phyloP scores from a whole-genome alignment of 768 basidiomycete species.

The Leccinum fibrillosum region DNA sequence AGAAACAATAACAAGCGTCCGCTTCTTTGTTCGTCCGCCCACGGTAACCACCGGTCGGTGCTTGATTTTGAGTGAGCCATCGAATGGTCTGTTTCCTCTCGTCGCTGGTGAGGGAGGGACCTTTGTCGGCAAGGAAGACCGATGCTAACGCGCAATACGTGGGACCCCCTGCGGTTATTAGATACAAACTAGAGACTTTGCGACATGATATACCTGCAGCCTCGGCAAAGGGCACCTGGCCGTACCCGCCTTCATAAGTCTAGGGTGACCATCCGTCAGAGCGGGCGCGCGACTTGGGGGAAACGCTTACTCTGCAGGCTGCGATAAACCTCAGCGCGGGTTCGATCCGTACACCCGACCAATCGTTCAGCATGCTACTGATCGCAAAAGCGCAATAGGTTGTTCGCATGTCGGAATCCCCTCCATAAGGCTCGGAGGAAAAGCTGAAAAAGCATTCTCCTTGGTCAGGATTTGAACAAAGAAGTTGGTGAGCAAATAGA shows the following conservation, averaged over 20 bases:
- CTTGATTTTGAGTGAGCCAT: constrained; percentile 75
- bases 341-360: constrained; percentile 66
- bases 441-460: constrained; percentile 45
- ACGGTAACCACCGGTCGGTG: constrained; percentile 71
- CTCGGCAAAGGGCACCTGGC: constrained; percentile 77
- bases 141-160: constrained; percentile 90
- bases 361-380: constrained; percentile 73
- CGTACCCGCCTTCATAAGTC: constrained; percentile 94
- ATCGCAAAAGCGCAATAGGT: constrained; percentile 87
- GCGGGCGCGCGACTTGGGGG: background rate
- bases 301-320: constrained; percentile 61
- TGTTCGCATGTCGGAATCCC: constrained; percentile 78
- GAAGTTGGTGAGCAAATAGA: constrained; percentile 8
- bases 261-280: constrained; percentile 30
- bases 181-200: background rate
- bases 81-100: constrained; percentile 57
- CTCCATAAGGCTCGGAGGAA: constrained; percentile 61
- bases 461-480: constrained; percentile 1
- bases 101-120: constrained; percentile 22
- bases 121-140: constrained; percentile 47
- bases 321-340: constrained; percentile 62
- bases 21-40: constrained; percentile 85
- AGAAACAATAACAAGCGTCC: constrained; percentile 97
- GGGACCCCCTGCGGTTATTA: constrained; percentile 64
- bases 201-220: constrained; percentile 63